These are phyloP conservation scores for Batrachochytrium dendrobatidis DNA, from an alignment of 371 early-diverging fungal species.

Conservation along the genomic window DNA sequence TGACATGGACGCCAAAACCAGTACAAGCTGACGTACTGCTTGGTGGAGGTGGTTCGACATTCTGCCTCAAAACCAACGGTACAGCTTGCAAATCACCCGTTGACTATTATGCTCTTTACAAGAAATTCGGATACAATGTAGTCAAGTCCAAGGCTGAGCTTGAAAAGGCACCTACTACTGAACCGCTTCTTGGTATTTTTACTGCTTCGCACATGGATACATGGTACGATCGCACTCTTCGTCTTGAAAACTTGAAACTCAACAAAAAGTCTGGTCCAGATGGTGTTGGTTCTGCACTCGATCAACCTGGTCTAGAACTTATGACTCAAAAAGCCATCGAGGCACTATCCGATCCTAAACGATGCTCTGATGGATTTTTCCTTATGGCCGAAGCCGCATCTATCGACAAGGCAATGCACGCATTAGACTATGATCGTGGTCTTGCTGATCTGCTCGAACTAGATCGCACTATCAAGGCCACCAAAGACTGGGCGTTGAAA, in stretches of 20 bases:
- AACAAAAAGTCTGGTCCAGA: conserved; percentile 38
- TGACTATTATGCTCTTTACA: conserved; percentile 52
- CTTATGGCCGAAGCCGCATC: conserved; percentile 71
- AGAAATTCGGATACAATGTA: conserved; percentile 52
- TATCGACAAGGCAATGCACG: conserved; percentile 64
- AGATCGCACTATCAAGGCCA: conserved; percentile 49
- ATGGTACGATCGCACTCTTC: conserved; percentile 64
- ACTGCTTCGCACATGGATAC: conserved; percentile 52
- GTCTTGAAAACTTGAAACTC: conserved; percentile 45
- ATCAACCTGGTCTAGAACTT: conserved; percentile 60
- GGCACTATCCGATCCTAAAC: conserved; percentile 25
- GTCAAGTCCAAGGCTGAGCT: conserved; percentile 47
- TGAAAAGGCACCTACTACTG: conserved; percentile 42
- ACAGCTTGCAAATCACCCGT: conserved; percentile 17
- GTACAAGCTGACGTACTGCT: conserved; percentile 56
- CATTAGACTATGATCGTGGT: conserved; percentile 64
- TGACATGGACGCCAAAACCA: conserved; percentile 3
- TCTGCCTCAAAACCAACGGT: conserved; percentile 7
- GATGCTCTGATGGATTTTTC: conserved; percentile 63
- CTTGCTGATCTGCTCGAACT: conserved; percentile 63
- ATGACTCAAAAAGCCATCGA: conserved; percentile 61
- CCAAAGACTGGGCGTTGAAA: conserved; percentile 24
- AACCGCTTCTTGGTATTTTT: conserved; percentile 65
- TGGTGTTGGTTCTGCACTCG: conserved; percentile 42
- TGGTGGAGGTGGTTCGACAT: conserved; percentile 35